phyloP scores from a whole-genome alignment of 2,329 filamentous ascomycete genomes.

The Sporothrix curviconia region DNA sequence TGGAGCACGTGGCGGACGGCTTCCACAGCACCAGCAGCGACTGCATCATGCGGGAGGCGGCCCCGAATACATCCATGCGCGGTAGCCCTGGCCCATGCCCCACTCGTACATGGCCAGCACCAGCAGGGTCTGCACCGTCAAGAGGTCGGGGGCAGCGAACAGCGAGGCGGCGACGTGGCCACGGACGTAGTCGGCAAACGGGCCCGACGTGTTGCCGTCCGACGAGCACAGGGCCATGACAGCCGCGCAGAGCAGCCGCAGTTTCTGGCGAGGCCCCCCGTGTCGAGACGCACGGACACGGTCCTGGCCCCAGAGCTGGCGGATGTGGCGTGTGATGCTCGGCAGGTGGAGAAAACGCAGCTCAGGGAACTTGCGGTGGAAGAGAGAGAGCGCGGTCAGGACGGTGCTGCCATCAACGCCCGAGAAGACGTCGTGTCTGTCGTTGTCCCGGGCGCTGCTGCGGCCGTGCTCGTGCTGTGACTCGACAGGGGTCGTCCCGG shows the following conservation, averaged over 20 bases:
- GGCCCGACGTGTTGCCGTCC: neutral
- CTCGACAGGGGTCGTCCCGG: too few relatives aligned
- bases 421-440: neutral
- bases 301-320: neutral
- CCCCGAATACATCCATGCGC: constrained; percentile 39
- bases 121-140: constrained; percentile 12
- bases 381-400: neutral
- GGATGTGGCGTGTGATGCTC: constrained; percentile 6
- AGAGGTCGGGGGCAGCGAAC: neutral
- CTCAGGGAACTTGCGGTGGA: constrained; percentile 14
- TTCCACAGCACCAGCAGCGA: constrained; percentile 25
- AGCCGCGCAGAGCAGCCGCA: neutral
- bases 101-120: constrained; percentile 28
- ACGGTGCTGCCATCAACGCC: neutral
- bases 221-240: neutral
- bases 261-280: neutral
- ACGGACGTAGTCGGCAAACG: neutral
- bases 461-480: too few relatives aligned
- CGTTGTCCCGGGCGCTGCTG: too few relatives aligned
- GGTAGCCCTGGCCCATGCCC: constrained; percentile 36
- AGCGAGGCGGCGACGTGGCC: neutral
- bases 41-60: constrained; percentile 35
- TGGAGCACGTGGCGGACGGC: constrained; percentile 21
- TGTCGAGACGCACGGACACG: neutral
- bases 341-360: constrained; percentile 15